Conservation (phyloP, 2,329 filamentous ascomycete genomes). For the Clarireedia homoeocarpa region DNA sequence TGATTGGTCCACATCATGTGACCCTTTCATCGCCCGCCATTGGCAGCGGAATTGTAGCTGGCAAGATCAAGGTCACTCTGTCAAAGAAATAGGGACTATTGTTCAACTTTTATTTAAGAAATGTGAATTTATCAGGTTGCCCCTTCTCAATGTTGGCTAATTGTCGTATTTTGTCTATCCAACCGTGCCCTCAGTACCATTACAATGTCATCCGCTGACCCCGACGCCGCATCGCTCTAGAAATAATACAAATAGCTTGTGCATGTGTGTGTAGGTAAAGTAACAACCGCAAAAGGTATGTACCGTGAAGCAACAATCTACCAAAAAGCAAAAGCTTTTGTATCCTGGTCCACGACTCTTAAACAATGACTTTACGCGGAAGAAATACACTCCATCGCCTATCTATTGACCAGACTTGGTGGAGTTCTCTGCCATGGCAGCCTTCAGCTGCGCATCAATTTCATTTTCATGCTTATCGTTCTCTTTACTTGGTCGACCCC, state of each 20-base stretch:
- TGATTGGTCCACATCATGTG: conserved; percentile 10
- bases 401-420: conserved; percentile 26
- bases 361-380: neutral
- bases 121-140: too few relatives aligned
- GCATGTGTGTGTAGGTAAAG: neutral
- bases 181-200: neutral
- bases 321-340: neutral
- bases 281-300: neutral
- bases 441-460: conserved; percentile 27
- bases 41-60: neutral
- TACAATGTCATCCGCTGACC: neutral
- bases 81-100: neutral
- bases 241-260: conserved; percentile 2
- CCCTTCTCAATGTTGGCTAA: neutral
- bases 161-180: conserved; percentile 6
- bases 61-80: too few relatives aligned
- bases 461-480: conserved; percentile 14
- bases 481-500: conserved; percentile 20
- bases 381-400: neutral
- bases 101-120: neutral
- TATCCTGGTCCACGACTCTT: neutral
- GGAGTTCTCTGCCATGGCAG: conserved; percentile 27
- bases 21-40: neutral
- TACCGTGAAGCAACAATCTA: neutral
- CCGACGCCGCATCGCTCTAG: conserved; percentile 1